Evolutionary conservation across 768 basidiomycete genomes (phyloP), one percentile per base, ranked within the genome.

Genomic region (Russula virescens): DNA sequence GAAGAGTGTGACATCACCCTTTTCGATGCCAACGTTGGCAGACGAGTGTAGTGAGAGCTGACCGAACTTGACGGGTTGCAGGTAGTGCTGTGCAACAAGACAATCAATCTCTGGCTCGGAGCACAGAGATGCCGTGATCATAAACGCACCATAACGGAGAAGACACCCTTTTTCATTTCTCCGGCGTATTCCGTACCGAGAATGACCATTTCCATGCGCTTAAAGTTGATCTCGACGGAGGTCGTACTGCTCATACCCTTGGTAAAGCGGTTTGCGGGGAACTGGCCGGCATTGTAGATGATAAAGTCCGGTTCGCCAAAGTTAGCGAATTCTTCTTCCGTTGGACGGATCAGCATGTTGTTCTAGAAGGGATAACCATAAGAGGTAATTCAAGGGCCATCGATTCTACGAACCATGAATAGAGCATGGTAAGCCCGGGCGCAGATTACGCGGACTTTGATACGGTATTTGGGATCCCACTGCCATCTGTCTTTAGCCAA

Each of bases 141-240:
- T 50, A 10, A 11, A 65, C 78, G 23, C 66, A 86, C 86, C 96
- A 99, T 99, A 69, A 99, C 94, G 48, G 90, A 93, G 81, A 99
- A 99, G 74, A 99, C 92, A 72, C 97, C 97, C 85, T 99, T 99
- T 81, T 99, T 99, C 97, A 99, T 99, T 80, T 99, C 94, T 55
- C 94, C 94, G 34, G 94, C 94, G 72, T 98, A 98, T 73, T 98
- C 94, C 28, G 94, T 96, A 59, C 91, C 96, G 69, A 99, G 91
- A 72, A 99, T 98, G 71, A 99, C 96, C 97, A 99, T 99, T 77
- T 99, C 97, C 94, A 94, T 97, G 45, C 97, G 91, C 82, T 97
- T 97, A 79, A 99, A 98, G 84, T 99, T 99, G 81, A 99, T 93
- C 78, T 98, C 96, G 54, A 99, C 96, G 3, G 95, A 97, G 7